Base-by-base conservation (phyloP, 805 yeast species). In the Metschnikowia kofuensis region DNA sequence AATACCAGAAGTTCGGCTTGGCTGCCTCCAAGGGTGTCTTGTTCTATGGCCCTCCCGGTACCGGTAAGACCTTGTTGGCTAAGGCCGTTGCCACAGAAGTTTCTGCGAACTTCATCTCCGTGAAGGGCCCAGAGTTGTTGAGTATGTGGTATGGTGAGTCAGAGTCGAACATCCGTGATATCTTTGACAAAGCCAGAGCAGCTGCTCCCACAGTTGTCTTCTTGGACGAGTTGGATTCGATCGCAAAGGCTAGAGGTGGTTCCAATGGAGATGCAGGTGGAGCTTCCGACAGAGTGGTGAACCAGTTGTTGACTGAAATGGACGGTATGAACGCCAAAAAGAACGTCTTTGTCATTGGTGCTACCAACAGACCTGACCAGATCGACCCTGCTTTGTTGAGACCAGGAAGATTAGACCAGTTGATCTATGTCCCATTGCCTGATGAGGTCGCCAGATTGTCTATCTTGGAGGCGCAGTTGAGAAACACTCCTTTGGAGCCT, bases 291-390 rank as follows among this genome's bases (percentile, higher is more conserved):
- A 84, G 96, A 71, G 97, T 91, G 54, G 97, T 91, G 45, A 91
- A 92, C 73, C 97, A 91, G 75, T 80, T 91, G 66, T 80, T 91
- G 68, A 90, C 97, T 8, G 96, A 91, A 76, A 94, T 94, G 99
- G 99, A 94, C 73, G 99, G 99, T 83, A 94, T 94, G 99, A 94
- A 94, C 68, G 96, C 97, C 55, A 94, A 94, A 79, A 94, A 94
- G 84, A 94, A 94, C 66, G 99, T 94, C 35, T 94, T 94, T 66
- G 97, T 94, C 49, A 89, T 94, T 74, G 99, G 99, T 75, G 99
- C 99, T 38, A 94, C 99, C 49, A 94, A 94, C 75, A 85, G 99
- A 78, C 99, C 99, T 37, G 99, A 95, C 71, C 98, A 94, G 77
- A 94, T 94, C 60, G 99, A 94, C 67, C 98, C 99, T 26, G 99